Evolutionary conservation across 1,139 yeast genomes (phyloP).

Genomic region (Saccharomyces hybrid): DNA sequence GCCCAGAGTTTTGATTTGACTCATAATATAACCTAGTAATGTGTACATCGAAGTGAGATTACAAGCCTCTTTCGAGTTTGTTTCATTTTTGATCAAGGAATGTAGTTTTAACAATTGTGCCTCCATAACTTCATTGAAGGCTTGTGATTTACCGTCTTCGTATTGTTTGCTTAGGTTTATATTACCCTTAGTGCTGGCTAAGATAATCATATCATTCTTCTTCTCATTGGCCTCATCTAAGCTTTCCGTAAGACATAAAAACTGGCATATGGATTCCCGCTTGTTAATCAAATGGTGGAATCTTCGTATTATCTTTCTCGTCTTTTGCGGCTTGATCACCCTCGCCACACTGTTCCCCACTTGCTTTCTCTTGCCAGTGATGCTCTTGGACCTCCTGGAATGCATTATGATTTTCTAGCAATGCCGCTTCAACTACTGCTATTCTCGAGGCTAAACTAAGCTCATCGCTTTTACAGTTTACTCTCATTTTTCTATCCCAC

Average conservation of each 20-base stretch:
- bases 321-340: conserved; percentile 55
- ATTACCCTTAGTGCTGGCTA: neutral
- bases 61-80: conserved; percentile 3
- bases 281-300: conserved; percentile 58
- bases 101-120: conserved; percentile 9
- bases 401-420: conserved; percentile 10
- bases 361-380: conserved; percentile 32
- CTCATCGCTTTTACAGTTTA: neutral
- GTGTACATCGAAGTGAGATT: conserved; percentile 10
- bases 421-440: neutral
- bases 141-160: neutral
- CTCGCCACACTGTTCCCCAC: conserved; percentile 25
- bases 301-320: conserved; percentile 60
- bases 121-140: conserved; percentile 9
- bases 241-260: conserved; percentile 16
- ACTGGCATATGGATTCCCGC: conserved; percentile 36
- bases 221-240: conserved; percentile 20
- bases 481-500: neutral
- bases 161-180: neutral
- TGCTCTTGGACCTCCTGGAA: conserved; percentile 24
- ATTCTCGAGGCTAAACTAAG: neutral
- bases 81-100: conserved; percentile 8
- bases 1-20: conserved; percentile 54
- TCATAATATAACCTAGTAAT: conserved; percentile 47
- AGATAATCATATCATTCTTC: conserved; percentile 28